Evolutionary conservation across 2,329 filamentous ascomycete species (phyloP).

Genomic region (Phialophora macrospora): DNA sequence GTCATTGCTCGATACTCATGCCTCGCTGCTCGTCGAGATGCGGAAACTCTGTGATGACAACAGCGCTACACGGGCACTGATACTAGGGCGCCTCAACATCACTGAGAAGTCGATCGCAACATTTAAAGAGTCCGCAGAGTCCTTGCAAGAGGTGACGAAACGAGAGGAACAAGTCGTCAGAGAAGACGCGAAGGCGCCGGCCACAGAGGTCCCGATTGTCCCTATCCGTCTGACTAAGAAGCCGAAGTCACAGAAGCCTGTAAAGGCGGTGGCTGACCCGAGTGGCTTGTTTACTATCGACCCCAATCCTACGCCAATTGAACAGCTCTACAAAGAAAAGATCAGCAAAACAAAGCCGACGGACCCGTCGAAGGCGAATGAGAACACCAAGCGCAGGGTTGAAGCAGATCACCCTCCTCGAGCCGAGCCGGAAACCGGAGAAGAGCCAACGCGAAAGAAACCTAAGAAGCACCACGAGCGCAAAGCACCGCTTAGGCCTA

Average conservation of each 20-base stretch:
- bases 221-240: slow-evolving; percentile 6
- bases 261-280: slow-evolving; percentile 27
- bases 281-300: slow-evolving; percentile 39
- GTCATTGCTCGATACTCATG: slow-evolving; percentile 29
- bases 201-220: slow-evolving; percentile 4
- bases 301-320: slow-evolving; percentile 35
- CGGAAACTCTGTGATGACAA: slow-evolving; percentile 19
- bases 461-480: slow-evolving; percentile 1
- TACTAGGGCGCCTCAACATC: slow-evolving; percentile 21
- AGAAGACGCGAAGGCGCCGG: slow-evolving; percentile 15
- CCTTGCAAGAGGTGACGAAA: slow-evolving; percentile 23
- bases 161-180: slow-evolving; percentile 1
- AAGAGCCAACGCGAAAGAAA: slow-evolving; percentile 40
- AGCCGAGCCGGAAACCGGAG: slow-evolving; percentile 13
- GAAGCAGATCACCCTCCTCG: slow-evolving; percentile 12
- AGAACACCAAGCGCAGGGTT: slow-evolving; percentile 29
- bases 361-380: slow-evolving; percentile 17
- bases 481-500: neutral
- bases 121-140: slow-evolving; percentile 26
- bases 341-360: slow-evolving; percentile 13
- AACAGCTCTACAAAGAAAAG: slow-evolving; percentile 27
- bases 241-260: slow-evolving; percentile 10
- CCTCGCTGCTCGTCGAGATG: slow-evolving; percentile 28
- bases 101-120: slow-evolving; percentile 27
- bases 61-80: slow-evolving; percentile 1